Evolutionary conservation across 116 monocot species (phyloP).

Genomic region (Trichopus zeylanicus): DNA sequence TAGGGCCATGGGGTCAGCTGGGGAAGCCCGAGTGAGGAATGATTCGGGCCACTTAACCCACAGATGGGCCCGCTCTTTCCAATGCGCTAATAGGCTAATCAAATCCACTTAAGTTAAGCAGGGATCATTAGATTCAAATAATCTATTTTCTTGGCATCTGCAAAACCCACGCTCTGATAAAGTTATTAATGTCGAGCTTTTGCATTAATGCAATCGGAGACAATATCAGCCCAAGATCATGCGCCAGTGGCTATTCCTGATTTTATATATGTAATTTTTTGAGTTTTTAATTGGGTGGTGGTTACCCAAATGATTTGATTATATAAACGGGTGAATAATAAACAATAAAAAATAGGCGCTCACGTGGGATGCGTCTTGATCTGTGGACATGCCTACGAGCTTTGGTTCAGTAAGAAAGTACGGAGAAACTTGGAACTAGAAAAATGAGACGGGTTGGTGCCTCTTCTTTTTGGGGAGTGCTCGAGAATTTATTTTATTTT

Average conservation of each 20-base stretch:
- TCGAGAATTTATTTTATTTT: too few relatives aligned
- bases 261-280: too few relatives aligned
- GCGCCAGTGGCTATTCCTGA: neutral
- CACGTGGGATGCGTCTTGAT: slow-evolving; percentile 1
- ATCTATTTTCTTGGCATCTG: neutral
- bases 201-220: neutral
- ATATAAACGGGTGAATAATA: neutral
- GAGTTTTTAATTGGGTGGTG: neutral
- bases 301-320: neutral
- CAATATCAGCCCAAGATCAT: neutral
- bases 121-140: too few relatives aligned
- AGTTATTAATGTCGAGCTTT: neutral
- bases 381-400: neutral
- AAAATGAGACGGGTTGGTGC: too few relatives aligned
- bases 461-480: too few relatives aligned
- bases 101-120: too few relatives aligned
- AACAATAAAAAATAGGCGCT: neutral
- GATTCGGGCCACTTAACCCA: neutral
- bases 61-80: neutral
- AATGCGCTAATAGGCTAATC: too few relatives aligned
- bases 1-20: too few relatives aligned
- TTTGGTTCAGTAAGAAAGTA: neutral
- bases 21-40: too few relatives aligned
- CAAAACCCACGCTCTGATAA: neutral
- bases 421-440: neutral